phyloP scores from a whole-genome alignment of 371 early-diverging fungal species.

The Dinochytrium kinnereticum region DNA sequence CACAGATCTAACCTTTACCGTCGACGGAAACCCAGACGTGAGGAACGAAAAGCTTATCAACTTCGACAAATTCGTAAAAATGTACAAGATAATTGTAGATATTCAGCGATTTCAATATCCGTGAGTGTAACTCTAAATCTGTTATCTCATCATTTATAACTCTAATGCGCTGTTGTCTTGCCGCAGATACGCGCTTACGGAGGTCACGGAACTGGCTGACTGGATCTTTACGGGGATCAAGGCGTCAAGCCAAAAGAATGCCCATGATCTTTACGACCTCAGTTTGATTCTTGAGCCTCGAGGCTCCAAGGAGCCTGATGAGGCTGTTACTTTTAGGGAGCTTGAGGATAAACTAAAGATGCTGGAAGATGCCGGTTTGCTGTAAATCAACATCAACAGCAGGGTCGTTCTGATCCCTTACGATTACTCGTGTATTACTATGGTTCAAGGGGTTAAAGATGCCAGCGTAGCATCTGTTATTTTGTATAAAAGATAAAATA shows the following conservation, averaged over 20 bases:
- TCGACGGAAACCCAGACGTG: constrained; percentile 21
- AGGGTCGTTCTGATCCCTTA: too few relatives aligned
- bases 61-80: constrained; percentile 78
- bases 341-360: constrained; percentile 31
- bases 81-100: constrained; percentile 71
- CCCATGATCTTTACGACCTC: constrained; percentile 36
- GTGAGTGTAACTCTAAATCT: too few relatives aligned
- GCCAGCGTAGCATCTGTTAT: too few relatives aligned
- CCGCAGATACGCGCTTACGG: not conserved
- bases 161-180: not conserved
- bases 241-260: constrained; percentile 20
- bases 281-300: constrained; percentile 40
- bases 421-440: too few relatives aligned
- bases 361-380: constrained; percentile 34
- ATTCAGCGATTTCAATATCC: constrained; percentile 81
- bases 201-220: not conserved
- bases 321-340: constrained; percentile 23
- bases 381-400: constrained; percentile 22
- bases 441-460: too few relatives aligned
- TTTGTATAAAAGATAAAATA: not conserved
- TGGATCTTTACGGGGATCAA: not conserved
- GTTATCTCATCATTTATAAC: constrained; percentile 25
- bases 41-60: constrained; percentile 67
- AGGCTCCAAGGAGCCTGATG: constrained; percentile 19
- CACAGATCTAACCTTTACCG: constrained; percentile 9